Evolutionary conservation across 805 yeast genomes (phyloP), one percentile per base, ranked within the genome.

Genomic region (Candida ovalis): DNA sequence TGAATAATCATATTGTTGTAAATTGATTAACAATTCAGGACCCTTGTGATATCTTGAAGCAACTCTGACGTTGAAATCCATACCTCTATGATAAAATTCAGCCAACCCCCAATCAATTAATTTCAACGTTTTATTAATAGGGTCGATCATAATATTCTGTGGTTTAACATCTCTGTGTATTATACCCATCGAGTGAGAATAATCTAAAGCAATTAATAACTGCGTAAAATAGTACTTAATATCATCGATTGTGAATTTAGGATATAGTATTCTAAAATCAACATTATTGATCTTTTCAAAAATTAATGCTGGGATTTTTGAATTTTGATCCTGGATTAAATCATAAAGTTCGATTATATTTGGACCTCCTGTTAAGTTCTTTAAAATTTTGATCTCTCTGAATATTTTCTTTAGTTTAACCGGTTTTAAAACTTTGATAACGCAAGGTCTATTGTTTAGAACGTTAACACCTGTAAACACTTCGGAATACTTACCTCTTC

Each of bases 81-180:
- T 86, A 4, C 92, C 94, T 2, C 86, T 84, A 63, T 90, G 96
- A 67, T 90, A 90, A 62, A 87, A 90, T 65, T 90, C 97, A 7
- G 96, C 96, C 51, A 90, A 71, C 15, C 97, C 97, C 97, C 97
- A 90, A 70, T 90, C 97, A 54, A 90, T 90, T 47, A 90, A 77
- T 58, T 92, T 77, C 60, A 90, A 70, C 37, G 73, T 70, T 55
- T 76, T 77, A 41, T 63, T 66, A 23, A 74, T 70, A 52, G 89
- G 96, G 68, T 90, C 96, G 57, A 89, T 89, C 96, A 89, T 89
- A 40, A 89, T 88, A 62, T 89, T 89, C 66, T 89, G 96, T 10
- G 96, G 96, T 64, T 89, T 89, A 44, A 89, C 96, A 68, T 89
- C 97, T 64, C 97, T 75, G 68, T 89, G 97, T 85, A 89, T 89